Evolutionary conservation across 2,329 filamentous ascomycete genomes (phyloP).

Genomic region (Aspergillus fructus): DNA sequence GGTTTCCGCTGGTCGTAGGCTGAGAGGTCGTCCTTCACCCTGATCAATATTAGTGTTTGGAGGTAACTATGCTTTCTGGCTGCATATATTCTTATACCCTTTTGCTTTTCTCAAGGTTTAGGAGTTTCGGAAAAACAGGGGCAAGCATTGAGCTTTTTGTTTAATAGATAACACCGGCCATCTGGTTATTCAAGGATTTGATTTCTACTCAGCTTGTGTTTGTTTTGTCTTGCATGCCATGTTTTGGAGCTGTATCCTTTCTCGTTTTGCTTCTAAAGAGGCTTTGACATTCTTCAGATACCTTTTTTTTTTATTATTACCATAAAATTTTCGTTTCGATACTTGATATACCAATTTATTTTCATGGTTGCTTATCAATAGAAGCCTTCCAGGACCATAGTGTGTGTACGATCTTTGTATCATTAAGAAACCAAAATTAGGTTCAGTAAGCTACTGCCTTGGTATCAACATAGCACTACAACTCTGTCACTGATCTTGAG

Average conservation of each 20-base stretch:
- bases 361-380: neutral
- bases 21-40: slow-evolving; percentile 31
- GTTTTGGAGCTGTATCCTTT: neutral
- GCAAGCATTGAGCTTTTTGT: neutral
- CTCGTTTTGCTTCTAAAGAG: neutral
- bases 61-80: neutral
- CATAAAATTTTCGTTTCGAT: neutral
- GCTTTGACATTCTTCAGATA: neutral
- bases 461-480: neutral
- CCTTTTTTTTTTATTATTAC: neutral
- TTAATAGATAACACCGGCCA: neutral
- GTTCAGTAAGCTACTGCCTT: neutral
- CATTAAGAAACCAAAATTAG: neutral
- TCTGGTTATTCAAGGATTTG: neutral
- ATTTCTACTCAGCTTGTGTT: neutral
- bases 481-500: neutral
- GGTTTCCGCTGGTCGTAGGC: slow-evolving; percentile 27
- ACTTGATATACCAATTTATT: neutral
- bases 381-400: neutral
- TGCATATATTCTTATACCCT: slow-evolving; percentile 12
- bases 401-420: neutral
- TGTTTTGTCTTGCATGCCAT: neutral
- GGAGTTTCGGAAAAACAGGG: neutral
- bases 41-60: slow-evolving; percentile 6
- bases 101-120: neutral